Conservation (phyloP, 1,284 basidiomycete species). For the Sporisorium sorghi region DNA sequence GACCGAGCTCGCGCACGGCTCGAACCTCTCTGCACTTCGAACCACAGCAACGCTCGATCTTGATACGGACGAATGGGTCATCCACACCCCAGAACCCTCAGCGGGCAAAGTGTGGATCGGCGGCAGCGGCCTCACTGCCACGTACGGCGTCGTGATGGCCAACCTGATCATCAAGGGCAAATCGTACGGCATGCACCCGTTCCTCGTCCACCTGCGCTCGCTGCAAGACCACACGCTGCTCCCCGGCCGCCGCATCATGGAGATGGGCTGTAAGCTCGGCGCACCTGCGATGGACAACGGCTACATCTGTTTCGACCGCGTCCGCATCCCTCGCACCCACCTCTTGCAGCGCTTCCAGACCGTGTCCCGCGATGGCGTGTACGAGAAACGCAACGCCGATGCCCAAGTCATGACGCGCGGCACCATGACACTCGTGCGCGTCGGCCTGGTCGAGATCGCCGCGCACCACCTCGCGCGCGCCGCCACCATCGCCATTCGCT, state of each 20-base stretch:
- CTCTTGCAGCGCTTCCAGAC: conserved; percentile 54
- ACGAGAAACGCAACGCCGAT: conserved; percentile 47
- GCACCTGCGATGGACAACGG: conserved; percentile 62
- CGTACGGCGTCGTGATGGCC: conserved; percentile 59
- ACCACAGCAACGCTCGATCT: conserved; percentile 55
- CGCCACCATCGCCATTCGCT: conserved; percentile 54
- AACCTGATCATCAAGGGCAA: conserved; percentile 52
- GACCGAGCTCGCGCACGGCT: conserved; percentile 59
- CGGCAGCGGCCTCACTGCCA: conserved; percentile 56
- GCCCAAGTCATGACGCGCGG: conserved; percentile 58
- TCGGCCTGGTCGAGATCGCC: conserved; percentile 58
- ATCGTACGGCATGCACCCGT: conserved; percentile 60
- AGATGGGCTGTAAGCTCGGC: conserved; percentile 58
- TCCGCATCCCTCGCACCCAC: conserved; percentile 50
- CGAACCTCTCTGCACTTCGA: conserved; percentile 54
- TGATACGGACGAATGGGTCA: conserved; percentile 47
- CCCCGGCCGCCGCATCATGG: conserved; percentile 47
- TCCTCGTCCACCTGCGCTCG: conserved; percentile 57
- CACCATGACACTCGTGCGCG: conserved; percentile 59
- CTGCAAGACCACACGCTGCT: conserved; percentile 51
- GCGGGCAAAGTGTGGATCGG: conserved; percentile 61
- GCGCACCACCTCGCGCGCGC: conserved; percentile 56
- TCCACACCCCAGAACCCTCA: conserved; percentile 51
- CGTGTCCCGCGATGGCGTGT: conserved; percentile 47
- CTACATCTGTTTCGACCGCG: conserved; percentile 47